Conservation (phyloP, 164 flowering plant genomes). For the Nymphaea thermarum region DNA sequence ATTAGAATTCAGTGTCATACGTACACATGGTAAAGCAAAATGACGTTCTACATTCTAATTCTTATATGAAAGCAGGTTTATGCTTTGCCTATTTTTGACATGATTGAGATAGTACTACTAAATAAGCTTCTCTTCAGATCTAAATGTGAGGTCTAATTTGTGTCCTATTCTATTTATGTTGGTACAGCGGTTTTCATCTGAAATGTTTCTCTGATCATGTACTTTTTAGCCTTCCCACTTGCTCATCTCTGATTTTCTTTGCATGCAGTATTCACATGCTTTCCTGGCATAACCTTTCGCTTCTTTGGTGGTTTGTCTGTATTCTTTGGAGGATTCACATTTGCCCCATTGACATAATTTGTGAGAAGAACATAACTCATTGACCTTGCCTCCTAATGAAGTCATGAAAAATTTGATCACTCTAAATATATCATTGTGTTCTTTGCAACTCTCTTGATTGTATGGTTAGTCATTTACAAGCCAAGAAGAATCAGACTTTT, state of each 20-base stretch:
- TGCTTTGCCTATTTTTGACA: conserved; percentile 67
- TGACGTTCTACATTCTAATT: not conserved
- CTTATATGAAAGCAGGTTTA: conserved; percentile 18
- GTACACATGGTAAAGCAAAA: not conserved
- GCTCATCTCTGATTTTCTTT: too few species aligned
- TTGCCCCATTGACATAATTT: conserved; percentile 51
- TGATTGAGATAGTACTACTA: conserved; percentile 45
- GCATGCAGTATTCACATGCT: conserved; percentile 46
- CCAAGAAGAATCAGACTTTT: conserved; percentile 44
- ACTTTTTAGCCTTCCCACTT: too few species aligned
- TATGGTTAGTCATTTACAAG: conserved; percentile 51
- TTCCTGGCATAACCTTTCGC: conserved; percentile 49
- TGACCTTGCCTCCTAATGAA: too few species aligned
- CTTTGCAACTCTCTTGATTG: conserved; percentile 58
- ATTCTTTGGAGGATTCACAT: conserved; percentile 69
- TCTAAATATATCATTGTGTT: not conserved
- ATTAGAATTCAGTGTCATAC: too few species aligned
- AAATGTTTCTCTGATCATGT: too few species aligned
- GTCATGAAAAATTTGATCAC: too few species aligned
- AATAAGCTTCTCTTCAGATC: conserved; percentile 31
- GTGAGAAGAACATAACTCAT: conserved; percentile 22
- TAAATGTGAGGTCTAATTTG: conserved; percentile 26
- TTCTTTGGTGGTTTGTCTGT: conserved; percentile 68
- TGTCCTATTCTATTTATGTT: conserved; percentile 35
- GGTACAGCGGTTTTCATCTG: too few species aligned